Evolutionary conservation across 345 rosid species (phyloP).

Genomic region (Eucalyptus marginata): DNA sequence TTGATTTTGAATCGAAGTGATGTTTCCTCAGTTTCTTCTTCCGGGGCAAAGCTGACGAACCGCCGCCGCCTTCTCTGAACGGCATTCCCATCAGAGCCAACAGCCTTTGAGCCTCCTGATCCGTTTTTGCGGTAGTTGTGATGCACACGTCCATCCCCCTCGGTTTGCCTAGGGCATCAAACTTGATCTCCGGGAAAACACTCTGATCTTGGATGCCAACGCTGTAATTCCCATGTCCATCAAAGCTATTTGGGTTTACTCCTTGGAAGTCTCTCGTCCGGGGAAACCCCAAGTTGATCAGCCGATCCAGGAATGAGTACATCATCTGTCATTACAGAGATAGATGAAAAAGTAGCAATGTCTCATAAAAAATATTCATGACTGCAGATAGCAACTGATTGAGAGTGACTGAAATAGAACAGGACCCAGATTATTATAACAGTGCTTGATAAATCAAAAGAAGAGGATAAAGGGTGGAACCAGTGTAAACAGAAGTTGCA

Average conservation of each 20-base stretch:
- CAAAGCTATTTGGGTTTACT: slow-evolving; percentile 70
- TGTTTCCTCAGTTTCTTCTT: slow-evolving; percentile 84
- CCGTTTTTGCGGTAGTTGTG: slow-evolving; percentile 64
- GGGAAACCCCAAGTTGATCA: slow-evolving; percentile 88
- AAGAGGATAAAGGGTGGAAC: neutral
- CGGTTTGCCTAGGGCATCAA: slow-evolving; percentile 53
- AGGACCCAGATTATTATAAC: neutral
- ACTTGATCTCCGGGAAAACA: slow-evolving; percentile 80
- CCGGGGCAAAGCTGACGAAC: slow-evolving; percentile 6
- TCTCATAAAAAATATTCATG: neutral
- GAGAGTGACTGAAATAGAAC: neutral
- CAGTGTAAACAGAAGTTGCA: neutral
- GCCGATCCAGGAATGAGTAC: slow-evolving; percentile 87
- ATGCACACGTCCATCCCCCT: slow-evolving; percentile 97
- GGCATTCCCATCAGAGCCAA: slow-evolving; percentile 98
- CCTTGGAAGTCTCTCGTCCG: slow-evolving; percentile 95
- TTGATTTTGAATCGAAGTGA: slow-evolving; percentile 62
- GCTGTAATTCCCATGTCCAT: slow-evolving; percentile 90
- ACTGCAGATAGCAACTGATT: neutral
- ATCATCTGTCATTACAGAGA: slow-evolving; percentile 38
- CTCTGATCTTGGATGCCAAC: slow-evolving; percentile 74
- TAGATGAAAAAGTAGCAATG: neutral
- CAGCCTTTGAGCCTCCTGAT: slow-evolving; percentile 69
- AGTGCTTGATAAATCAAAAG: neutral
- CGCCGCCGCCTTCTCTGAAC: slow-evolving; percentile 51